A percentile compares a stretch with the other conserved stretches of the same genome.
These are phyloP conservation scores for Cladosporium sp. DNA, from an alignment of 2,329 filamentous ascomycete species.

Conservation along the genomic window DNA sequence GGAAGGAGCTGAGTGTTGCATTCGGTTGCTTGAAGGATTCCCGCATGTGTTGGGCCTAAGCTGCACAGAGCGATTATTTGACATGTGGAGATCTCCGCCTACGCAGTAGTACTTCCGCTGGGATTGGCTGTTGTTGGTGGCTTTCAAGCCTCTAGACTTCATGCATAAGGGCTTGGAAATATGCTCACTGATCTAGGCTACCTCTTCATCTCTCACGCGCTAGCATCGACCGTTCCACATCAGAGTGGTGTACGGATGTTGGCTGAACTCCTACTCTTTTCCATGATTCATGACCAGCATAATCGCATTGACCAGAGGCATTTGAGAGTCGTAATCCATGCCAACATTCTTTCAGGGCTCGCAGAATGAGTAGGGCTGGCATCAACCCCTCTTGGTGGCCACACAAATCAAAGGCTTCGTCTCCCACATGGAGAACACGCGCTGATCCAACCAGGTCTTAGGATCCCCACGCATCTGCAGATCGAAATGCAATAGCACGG, in stretches of 20 bases:
- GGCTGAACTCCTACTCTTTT: not conserved
- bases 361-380: not conserved
- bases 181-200: not conserved
- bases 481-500: conserved; percentile 43
- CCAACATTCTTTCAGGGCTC: not conserved
- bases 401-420: conserved; percentile 32
- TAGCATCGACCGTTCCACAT: not conserved
- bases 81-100: not conserved
- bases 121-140: too few species aligned
- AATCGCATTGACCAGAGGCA: not conserved
- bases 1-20: not conserved
- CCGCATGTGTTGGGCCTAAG: not conserved
- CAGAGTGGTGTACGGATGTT: not conserved
- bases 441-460: conserved; percentile 36
- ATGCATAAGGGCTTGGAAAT: not conserved
- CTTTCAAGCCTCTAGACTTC: not conserved
- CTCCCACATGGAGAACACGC: conserved; percentile 36
- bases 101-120: too few species aligned
- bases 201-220: not conserved
- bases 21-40: not conserved
- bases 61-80: not conserved
- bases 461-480: conserved; percentile 32
- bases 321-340: not conserved
- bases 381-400: not conserved
- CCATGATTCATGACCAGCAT: not conserved